Conservation (phyloP, 768 basidiomycete genomes). For the Pleurotus salmoneostramineus region DNA sequence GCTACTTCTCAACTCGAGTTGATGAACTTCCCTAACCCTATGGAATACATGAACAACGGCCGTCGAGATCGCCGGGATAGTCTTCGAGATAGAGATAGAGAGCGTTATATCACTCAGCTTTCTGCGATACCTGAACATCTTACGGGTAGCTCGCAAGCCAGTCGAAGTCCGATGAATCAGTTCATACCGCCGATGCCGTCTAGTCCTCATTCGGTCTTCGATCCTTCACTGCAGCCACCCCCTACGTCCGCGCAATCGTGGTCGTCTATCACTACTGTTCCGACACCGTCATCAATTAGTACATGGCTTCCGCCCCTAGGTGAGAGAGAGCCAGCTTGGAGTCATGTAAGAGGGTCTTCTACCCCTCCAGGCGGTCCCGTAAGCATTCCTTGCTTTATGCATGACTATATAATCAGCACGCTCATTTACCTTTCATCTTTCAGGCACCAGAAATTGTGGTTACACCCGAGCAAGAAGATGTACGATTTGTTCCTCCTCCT, state of each 20-base stretch:
- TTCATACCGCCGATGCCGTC: neutral
- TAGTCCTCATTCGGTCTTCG: neutral
- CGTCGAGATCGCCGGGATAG: neutral
- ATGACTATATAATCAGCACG: neutral
- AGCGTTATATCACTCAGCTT: conserved; percentile 3
- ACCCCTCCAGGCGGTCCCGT: neutral
- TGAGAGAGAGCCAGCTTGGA: neutral
- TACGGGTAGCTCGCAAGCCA: conserved; percentile 2
- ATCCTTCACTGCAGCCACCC: conserved; percentile 3
- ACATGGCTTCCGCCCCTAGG: neutral
- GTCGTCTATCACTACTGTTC: neutral
- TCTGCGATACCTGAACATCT: conserved; percentile 5
- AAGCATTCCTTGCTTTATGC: neutral
- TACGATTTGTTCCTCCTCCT: neutral
- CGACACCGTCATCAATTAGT: conserved; percentile 2
- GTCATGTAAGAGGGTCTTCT: neutral
- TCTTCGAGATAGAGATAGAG: conserved; percentile 6
- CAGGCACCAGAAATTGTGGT: conserved; percentile 3
- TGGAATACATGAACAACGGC: neutral
- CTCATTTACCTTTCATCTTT: neutral
- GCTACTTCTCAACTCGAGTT: conserved; percentile 11
- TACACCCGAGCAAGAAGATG: neutral
- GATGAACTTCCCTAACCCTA: conserved; percentile 10
- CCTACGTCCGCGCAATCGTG: neutral
- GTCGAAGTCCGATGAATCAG: neutral